Evolutionary conservation across 1,284 basidiomycete species (phyloP), one percentile per base, ranked within the genome.

Genomic region (Cerioporus squamosus): DNA sequence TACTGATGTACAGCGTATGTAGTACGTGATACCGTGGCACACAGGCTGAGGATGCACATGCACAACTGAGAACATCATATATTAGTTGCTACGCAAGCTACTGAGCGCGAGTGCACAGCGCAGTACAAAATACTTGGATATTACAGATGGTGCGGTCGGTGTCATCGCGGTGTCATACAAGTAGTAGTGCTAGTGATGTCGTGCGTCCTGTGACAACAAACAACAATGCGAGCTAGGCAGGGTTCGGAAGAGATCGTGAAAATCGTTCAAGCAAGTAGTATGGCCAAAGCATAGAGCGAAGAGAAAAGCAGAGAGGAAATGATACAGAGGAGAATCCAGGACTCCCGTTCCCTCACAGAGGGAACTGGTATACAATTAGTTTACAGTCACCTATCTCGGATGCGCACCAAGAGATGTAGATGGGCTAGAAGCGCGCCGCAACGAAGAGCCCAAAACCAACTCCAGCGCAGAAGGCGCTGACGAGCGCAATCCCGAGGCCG

Each of bases 401-500:
- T 26, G n/a, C 23, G 9, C 12, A 8, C 23, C 14, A 10, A 12
- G 31, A 2, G 20, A 8, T 10, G 31, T 29, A 22, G 33, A 6
- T 36, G 3, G 33, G 12, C 33, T 36, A 65, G 36, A 65, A 49
- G 8, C 59, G 62, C 24, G 44, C 33, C 5, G 59, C 53, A 5
- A 46, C 60, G 23, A 68, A 44, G 44, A 73, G 60, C 39, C 74
- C 74, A 39, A 76, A 59, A 6, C 74, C 73, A 3, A 76, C 64
- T n/a, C 75, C 75, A 2, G 73, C 72, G 53, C 74, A 75, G 57
- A 76, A 72, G 24, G 71, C 73, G 24, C 73, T 65, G 38, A 71
- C 59, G 31, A 75, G 60, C 12, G 70, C 66, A 17, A 74, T 39
- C 12, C 71, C 70, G 24, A 73, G 58, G 14, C 72, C 64, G 56